Percentiles rank a stretch among this genome's conserved stretches.
These are phyloP conservation scores for Phaeosphaeriaceae sp. DNA, from an alignment of 2,329 filamentous ascomycete genomes.

Conservation along the genomic window DNA sequence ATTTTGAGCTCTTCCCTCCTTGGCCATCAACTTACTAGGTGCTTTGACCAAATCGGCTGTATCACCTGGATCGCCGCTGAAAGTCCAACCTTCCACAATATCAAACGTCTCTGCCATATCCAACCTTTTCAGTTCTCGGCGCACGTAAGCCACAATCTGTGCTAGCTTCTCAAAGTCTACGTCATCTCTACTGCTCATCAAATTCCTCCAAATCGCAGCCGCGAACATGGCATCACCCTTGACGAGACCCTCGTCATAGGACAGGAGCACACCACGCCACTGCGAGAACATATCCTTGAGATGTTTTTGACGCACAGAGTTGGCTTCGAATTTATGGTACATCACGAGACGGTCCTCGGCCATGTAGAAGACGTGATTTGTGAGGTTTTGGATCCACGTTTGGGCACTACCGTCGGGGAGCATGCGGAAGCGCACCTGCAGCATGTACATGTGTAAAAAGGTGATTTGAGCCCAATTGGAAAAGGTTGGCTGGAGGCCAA, in stretches of 20 bases:
- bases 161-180: constrained; percentile 68
- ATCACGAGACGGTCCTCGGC: constrained; percentile 84
- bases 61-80: constrained; percentile 54
- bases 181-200: constrained; percentile 77
- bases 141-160: constrained; percentile 68
- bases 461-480: constrained; percentile 95
- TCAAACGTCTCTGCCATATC: constrained; percentile 61
- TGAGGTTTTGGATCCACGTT: constrained; percentile 85
- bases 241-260: constrained; percentile 81
- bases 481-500: constrained; percentile 84
- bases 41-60: constrained; percentile 35
- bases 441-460: constrained; percentile 93
- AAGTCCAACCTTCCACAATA: constrained; percentile 58
- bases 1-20: constrained; percentile 8
- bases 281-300: constrained; percentile 90
- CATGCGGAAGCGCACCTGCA: constrained; percentile 82
- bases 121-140: constrained; percentile 62
- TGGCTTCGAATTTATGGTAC: constrained; percentile 70
- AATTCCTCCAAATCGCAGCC: constrained; percentile 88
- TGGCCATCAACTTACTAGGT: constrained; percentile 30
- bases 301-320: constrained; percentile 64
- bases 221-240: constrained; percentile 79
- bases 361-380: constrained; percentile 94
- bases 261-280: constrained; percentile 85
- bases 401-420: constrained; percentile 72